Base-by-base conservation (phyloP, 148 eudicot species). In the Fagopyrum esculentum region DNA sequence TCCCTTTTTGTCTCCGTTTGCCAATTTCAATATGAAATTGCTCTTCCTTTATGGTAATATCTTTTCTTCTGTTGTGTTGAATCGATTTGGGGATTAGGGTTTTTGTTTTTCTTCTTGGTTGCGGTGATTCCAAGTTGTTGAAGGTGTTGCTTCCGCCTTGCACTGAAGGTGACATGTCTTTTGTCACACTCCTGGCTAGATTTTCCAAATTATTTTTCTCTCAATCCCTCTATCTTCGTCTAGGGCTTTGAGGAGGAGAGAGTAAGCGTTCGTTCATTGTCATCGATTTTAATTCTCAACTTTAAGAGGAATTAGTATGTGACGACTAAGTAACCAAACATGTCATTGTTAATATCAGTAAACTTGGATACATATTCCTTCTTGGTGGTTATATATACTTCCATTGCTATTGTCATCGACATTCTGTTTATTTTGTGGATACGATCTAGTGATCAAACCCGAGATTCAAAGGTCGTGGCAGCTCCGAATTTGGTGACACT, bases 201-300 rank as follows among this genome's bases (percentile, higher is more conserved):
- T 47, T 47, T 47, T 5, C 50, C 50, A 47, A 47, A 35, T 47
- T 9, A 6, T 47, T 7, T 47, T 47, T 47, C 5, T 9, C 50
- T 47, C 50, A 47, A 57, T 4, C 64, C 15, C 64, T 57, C 2
- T 35, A 2, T 22, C 29, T 22, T 12, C 64, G 3, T 57, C 64
- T 57, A 57, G 64, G 64, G 64, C 15, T 57, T 57, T 9, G 64
- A 57, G 64, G 29, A 22, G 64, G 64, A 57, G 29, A 6, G 64
- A 22, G 29, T 5, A 22, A 57, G 7, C 64, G 17, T 1, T 6
- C 29, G 22, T 1, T 7, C 64, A 2, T 9, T 6, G 40, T 22
- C 6, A 11, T 57, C 15, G 9, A 57, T 16, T 57, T 22, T 22
- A 22, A 22, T 22, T 22, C 26, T 12, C 64, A 22, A 57, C 17